Conservation (phyloP, 2,329 filamentous ascomycete species). For the Uncinocarpus reesii region DNA sequence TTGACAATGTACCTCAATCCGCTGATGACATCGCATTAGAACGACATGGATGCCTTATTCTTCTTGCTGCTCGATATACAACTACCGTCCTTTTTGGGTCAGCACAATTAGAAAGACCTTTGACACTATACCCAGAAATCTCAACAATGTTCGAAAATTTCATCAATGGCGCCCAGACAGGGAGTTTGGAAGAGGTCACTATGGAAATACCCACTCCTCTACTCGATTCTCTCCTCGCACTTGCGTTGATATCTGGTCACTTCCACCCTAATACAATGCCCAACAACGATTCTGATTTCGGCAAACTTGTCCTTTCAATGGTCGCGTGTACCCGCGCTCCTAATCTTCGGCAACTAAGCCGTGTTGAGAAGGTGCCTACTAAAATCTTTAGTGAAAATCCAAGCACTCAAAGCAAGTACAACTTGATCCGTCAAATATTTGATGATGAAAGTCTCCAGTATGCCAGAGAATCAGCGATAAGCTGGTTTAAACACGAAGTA, state of each 20-base stretch:
- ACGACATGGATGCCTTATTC: constrained; percentile 44
- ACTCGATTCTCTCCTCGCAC: constrained; percentile 44
- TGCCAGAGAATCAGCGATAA: constrained; percentile 48
- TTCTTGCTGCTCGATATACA: constrained; percentile 45
- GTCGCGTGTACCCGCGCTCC: constrained; percentile 28
- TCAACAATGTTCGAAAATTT: constrained; percentile 44
- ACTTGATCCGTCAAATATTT: constrained; percentile 46
- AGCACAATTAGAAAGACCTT: constrained; percentile 27
- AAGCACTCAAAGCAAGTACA: constrained; percentile 42
- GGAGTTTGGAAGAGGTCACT: constrained; percentile 24
- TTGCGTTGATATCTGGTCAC: constrained; percentile 42
- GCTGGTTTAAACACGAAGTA: constrained; percentile 52
- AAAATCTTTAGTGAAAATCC: constrained; percentile 43
- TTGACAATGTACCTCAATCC: constrained; percentile 46
- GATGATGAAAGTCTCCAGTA: constrained; percentile 46
- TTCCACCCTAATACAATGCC: constrained; percentile 32
- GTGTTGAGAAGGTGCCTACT: constrained; percentile 30
- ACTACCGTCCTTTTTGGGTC: constrained; percentile 41
- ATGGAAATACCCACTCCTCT: constrained; percentile 37
- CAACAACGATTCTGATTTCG: constrained; percentile 43
- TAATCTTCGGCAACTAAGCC: constrained; percentile 28
- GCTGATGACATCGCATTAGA: constrained; percentile 48
- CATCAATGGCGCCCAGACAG: constrained; percentile 32
- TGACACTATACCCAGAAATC: constrained; percentile 46
- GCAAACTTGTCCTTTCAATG: constrained; percentile 42